These are phyloP conservation scores for Dioscorea cayenensis DNA, from an alignment of 116 monocot species.

Conservation along the genomic window DNA sequence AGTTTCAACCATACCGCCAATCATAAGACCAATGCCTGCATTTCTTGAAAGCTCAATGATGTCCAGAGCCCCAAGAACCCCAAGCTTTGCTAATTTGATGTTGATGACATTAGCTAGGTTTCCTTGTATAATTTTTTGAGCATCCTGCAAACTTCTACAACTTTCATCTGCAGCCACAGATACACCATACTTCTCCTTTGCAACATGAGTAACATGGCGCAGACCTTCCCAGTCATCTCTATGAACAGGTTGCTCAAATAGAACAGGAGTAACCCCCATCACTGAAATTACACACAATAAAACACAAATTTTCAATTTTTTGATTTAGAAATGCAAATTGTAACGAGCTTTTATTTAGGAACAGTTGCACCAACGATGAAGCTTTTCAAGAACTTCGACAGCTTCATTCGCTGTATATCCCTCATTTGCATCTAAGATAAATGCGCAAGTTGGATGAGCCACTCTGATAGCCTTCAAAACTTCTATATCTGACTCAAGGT, in stretches of 20 bases:
- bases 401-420: slow-evolving; percentile 78
- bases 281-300: slow-evolving; percentile 30
- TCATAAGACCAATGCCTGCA: slow-evolving; percentile 61
- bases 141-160: slow-evolving; percentile 82
- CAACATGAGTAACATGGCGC: slow-evolving; percentile 44
- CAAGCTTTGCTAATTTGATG: slow-evolving; percentile 85
- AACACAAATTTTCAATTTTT: not conserved
- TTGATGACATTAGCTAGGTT: slow-evolving; percentile 90
- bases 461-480: slow-evolving; percentile 67
- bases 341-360: slow-evolving; percentile 75
- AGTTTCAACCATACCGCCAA: slow-evolving; percentile 97
- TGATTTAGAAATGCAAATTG: slow-evolving; percentile 1
- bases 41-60: slow-evolving; percentile 58
- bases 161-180: slow-evolving; percentile 97
- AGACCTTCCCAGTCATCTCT: slow-evolving; percentile 94
- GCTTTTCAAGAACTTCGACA: slow-evolving; percentile 74
- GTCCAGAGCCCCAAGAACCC: slow-evolving; percentile 73
- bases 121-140: slow-evolving; percentile 62
- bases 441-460: slow-evolving; percentile 73
- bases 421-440: slow-evolving; percentile 97
- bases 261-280: slow-evolving; percentile 66
- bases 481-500: slow-evolving; percentile 65
- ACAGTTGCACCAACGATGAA: slow-evolving; percentile 55
- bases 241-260: slow-evolving; percentile 92
- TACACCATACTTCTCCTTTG: slow-evolving; percentile 64